Evolutionary conservation across 805 yeast species (phyloP), one percentile per base, ranked within the genome.

Genomic region (Gaillardinia entomophila): DNA sequence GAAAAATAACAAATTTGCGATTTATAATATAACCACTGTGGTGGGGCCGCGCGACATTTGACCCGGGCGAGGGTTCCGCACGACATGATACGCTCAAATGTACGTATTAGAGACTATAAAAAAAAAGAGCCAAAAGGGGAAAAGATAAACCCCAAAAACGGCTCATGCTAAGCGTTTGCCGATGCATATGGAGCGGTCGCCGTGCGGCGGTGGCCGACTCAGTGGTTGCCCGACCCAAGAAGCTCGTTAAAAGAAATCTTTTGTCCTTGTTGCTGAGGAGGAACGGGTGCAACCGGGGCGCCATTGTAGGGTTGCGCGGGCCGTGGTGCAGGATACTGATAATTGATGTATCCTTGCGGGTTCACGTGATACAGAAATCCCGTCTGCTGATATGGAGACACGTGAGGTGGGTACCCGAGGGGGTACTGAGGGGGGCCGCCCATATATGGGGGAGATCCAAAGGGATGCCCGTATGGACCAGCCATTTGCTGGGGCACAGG

Each of bases 181-280:
- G 16, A 18, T 18, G 20, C 6, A 33, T 37, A 40, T 23, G 26
- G 15, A 3, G 13, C 8, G 14, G 19, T 12, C 11, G 22, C n/a
- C 26, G 18, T 15, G 19, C 32, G 25, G 12, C 15, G 8, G 16
- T 24, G 17, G 20, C 16, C 23, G 25, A 24, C 24, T 30, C 31
- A 37, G 24, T 28, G 27, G 42, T 52, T 51, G 20, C 51, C 38
- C 5, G 53, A 57, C 17, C 63, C 56, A 35, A 63, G 47, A 42
- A 66, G 55, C 18, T 66, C 69, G 41, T 60, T 59, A 31, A 66
- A 66, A 16, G 62, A 51, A 33, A 66, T 65, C 46, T 55, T 58
- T 32, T 62, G 68, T 12, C 66, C 69, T 16, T 43, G 48, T 14
- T 26, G 42, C 13, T 16, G 26, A 12, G 24, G 38, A 20, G 25